phyloP scores from a whole-genome alignment of 2,329 filamentous ascomycete species.

The Pseudogymnoascus sp. region DNA sequence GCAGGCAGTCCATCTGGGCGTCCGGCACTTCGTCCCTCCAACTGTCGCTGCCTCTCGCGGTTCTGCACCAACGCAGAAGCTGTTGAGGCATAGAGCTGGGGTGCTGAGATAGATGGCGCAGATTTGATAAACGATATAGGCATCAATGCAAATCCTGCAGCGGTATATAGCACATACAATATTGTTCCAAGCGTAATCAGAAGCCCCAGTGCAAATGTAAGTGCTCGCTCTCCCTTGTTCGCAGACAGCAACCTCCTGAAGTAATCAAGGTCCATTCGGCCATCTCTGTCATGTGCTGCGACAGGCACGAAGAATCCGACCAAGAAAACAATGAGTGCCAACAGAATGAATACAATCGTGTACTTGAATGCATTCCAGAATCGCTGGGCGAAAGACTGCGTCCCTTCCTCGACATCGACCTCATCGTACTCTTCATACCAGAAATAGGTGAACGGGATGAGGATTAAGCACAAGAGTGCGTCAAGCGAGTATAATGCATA shows the following conservation, averaged over 20 bases:
- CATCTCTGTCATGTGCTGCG: constrained; percentile 43
- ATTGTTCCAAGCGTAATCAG: constrained; percentile 79
- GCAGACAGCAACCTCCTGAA: constrained; percentile 77
- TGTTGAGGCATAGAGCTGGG: constrained; percentile 67
- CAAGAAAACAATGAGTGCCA: constrained; percentile 77
- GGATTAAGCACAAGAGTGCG: constrained; percentile 75
- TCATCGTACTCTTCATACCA: constrained; percentile 98
- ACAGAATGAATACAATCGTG: constrained; percentile 71
- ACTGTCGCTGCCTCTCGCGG: constrained; percentile 81
- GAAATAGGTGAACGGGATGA: constrained; percentile 95
- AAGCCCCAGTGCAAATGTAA: constrained; percentile 85
- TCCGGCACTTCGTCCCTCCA: constrained; percentile 77
- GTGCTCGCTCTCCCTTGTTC: constrained; percentile 84
- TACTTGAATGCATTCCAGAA: constrained; percentile 86
- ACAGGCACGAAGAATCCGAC: constrained; percentile 91
- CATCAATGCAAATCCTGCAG: constrained; percentile 76
- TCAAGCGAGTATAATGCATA: constrained; percentile 90
- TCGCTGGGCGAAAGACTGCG: constrained; percentile 60
- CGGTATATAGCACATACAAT: constrained; percentile 83
- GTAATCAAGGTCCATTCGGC: constrained; percentile 68
- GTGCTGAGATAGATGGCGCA: constrained; percentile 75
- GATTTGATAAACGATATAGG: constrained; percentile 90
- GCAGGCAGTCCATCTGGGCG: constrained; percentile 65
- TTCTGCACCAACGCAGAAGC: constrained; percentile 77
- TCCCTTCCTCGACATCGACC: constrained; percentile 71